Conservation (phyloP, 1,284 basidiomycete genomes). For the Ustilago sp. region DNA sequence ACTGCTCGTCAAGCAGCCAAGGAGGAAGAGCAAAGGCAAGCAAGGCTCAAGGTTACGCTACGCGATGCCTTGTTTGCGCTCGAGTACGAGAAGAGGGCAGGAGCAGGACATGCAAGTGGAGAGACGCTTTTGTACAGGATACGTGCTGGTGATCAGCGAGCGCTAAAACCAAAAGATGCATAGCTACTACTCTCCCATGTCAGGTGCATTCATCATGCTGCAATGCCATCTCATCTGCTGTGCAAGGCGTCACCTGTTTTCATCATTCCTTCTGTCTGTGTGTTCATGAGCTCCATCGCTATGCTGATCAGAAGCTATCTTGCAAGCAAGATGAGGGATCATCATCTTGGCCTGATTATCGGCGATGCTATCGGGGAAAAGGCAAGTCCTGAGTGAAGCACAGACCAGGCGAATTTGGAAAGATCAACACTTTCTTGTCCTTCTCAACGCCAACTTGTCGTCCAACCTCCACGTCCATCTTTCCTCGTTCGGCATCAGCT, state of each 20-base stretch:
- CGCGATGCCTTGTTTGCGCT: constrained; percentile 65
- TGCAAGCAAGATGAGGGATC: not conserved
- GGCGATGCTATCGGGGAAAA: not conserved
- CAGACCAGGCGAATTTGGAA: constrained; percentile 20
- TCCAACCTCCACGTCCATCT: constrained; percentile 7
- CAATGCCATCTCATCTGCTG: not conserved
- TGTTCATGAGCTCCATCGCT: not conserved
- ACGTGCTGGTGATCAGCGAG: constrained; percentile 24
- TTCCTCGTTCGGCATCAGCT: not conserved
- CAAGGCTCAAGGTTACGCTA: constrained; percentile 58
- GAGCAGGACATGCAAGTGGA: constrained; percentile 42
- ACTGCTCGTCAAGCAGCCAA: constrained; percentile 59
- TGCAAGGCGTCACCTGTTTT: not conserved
- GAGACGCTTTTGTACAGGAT: constrained; percentile 42
- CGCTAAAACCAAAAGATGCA: constrained; percentile 23
- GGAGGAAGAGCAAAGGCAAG: constrained; percentile 62
- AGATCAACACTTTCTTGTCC: constrained; percentile 22
- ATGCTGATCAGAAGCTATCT: no score
- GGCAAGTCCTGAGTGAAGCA: constrained; percentile 14
- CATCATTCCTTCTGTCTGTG: not conserved
- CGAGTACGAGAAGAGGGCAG: constrained; percentile 53
- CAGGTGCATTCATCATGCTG: not conserved
- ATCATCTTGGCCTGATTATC: not conserved
- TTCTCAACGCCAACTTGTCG: constrained; percentile 14
- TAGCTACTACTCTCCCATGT: not conserved